These are phyloP conservation scores for Heritiera fomes DNA, from an alignment of 345 rosid species.

Conservation along the genomic window DNA sequence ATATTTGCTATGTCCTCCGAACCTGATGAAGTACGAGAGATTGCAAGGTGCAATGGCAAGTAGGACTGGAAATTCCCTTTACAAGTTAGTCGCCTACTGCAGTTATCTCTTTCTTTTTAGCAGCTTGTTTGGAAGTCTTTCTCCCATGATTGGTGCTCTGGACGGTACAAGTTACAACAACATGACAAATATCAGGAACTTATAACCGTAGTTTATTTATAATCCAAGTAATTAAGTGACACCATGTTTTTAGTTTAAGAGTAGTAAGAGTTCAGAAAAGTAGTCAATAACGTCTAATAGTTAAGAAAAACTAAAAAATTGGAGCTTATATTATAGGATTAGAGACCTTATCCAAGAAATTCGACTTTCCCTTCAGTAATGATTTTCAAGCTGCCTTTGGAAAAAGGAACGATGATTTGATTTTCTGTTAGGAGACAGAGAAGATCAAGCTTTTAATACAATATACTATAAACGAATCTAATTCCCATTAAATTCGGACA, in stretches of 20 bases:
- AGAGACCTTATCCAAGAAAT: no score
- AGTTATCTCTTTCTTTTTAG: not conserved
- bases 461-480: not conserved
- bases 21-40: not conserved
- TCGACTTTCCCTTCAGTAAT: no score
- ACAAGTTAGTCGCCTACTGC: no score
- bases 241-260: not conserved
- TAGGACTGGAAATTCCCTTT: not conserved
- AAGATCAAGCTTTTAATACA: not conserved
- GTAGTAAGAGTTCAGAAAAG: no score
- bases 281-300: no score
- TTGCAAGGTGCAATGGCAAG: not conserved
- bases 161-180: not conserved
- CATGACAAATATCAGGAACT: not conserved
- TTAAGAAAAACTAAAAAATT: no score
- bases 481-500: not conserved
- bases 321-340: no score
- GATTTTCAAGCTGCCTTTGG: no score
- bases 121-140: not conserved
- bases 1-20: constrained; percentile 3
- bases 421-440: not conserved
- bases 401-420: not conserved
- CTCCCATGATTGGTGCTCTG: constrained; percentile 17
- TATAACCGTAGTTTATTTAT: no score
- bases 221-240: not conserved